Conservation (phyloP, 148 eudicot genomes). For the Amaranthus cruentus region DNA sequence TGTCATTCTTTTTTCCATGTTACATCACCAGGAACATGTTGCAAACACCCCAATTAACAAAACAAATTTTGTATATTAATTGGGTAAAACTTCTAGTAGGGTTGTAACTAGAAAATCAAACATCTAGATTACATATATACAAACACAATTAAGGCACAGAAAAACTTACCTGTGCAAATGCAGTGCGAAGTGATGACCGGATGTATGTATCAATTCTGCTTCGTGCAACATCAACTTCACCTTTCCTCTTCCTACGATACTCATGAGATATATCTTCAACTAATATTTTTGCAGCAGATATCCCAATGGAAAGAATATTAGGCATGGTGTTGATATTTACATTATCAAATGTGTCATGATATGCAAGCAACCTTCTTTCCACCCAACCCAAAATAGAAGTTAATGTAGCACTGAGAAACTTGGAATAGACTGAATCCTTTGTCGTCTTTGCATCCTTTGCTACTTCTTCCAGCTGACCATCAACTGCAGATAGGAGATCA, state of each 20-base stretch:
- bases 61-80: too few species aligned
- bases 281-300: conserved; percentile 80
- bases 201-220: conserved; percentile 94
- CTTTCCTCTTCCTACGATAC: conserved; percentile 84
- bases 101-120: not conserved
- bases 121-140: not conserved
- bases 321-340: conserved; percentile 82
- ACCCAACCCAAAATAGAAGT: conserved; percentile 94
- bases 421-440: conserved; percentile 77
- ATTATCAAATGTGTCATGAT: conserved; percentile 88
- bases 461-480: conserved; percentile 83
- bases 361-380: conserved; percentile 93
- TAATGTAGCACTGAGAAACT: conserved; percentile 73
- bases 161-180: conserved; percentile 94
- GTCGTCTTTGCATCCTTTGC: conserved; percentile 89
- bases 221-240: conserved; percentile 89
- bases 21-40: too few species aligned
- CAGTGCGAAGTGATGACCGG: conserved; percentile 96
- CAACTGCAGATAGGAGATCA: conserved; percentile 82
- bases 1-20: too few species aligned
- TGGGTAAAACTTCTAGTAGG: too few species aligned
- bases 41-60: too few species aligned
- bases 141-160: not conserved
- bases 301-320: conserved; percentile 75
- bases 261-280: conserved; percentile 98